These are phyloP conservation scores for Alternaria incomplexa DNA, from an alignment of 2,329 filamentous ascomycete genomes.

Conservation along the genomic window DNA sequence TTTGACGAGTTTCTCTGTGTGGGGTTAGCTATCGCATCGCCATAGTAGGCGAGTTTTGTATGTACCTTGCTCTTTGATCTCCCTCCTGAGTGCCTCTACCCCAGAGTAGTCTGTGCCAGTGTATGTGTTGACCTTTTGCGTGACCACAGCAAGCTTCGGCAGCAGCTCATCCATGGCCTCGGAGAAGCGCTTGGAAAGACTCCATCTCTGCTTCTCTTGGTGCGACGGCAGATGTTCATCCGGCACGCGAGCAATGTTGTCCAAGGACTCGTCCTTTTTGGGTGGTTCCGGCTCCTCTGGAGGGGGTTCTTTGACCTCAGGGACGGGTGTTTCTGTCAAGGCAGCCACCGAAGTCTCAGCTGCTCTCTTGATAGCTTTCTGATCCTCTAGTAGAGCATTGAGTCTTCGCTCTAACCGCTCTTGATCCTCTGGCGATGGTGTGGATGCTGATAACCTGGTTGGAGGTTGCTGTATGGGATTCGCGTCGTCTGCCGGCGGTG, in stretches of 20 bases:
- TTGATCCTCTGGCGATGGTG: constrained; percentile 22
- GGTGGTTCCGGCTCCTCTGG: constrained; percentile 6
- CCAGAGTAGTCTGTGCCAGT: constrained; percentile 86
- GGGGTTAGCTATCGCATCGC: constrained; percentile 10
- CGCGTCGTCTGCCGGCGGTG: constrained; percentile 22
- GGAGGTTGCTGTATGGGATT: constrained; percentile 11
- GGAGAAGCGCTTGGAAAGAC: constrained; percentile 67
- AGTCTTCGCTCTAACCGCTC: constrained; percentile 21
- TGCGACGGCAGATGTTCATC: constrained; percentile 59
- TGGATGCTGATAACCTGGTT: constrained; percentile 8
- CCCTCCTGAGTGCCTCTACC: constrained; percentile 82
- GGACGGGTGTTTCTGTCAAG: background rate
- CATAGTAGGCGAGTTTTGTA: too few species aligned
- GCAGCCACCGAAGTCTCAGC: constrained; percentile 9
- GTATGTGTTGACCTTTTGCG: constrained; percentile 88
- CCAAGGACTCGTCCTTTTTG: constrained; percentile 21
- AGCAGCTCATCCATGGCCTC: constrained; percentile 88
- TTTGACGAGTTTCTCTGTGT: constrained; percentile 64
- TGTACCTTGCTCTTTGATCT: constrained; percentile 72
- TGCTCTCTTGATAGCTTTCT: constrained; percentile 11
- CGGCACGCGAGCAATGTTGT: constrained; percentile 42
- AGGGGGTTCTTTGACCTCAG: constrained; percentile 10
- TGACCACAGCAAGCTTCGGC: constrained; percentile 81
- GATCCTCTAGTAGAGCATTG: constrained; percentile 16
- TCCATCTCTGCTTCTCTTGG: constrained; percentile 60